Percentiles rank a stretch among this genome's conserved stretches.
Conservation (phyloP, 176 grass and related monocot genomes). For the Triticum turgidum region DNA sequence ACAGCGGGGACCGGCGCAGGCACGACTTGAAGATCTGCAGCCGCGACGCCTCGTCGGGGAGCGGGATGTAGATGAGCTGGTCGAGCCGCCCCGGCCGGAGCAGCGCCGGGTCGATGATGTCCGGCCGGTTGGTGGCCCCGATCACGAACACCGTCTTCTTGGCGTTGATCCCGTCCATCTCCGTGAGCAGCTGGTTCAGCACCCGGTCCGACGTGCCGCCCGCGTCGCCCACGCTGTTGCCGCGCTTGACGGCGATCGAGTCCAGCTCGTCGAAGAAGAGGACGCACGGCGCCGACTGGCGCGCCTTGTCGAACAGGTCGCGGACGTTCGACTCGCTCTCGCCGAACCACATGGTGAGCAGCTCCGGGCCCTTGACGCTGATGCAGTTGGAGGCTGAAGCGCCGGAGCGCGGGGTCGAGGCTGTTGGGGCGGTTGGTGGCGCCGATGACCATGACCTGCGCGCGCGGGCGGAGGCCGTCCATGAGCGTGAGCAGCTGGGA, state of each 20-base stretch:
- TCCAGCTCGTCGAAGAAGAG: slow-evolving; percentile 60
- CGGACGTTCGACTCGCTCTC: slow-evolving; percentile 57
- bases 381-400: slow-evolving; percentile 59
- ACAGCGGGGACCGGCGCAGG: slow-evolving; percentile 29
- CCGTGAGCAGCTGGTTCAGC: slow-evolving; percentile 48
- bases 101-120: slow-evolving; percentile 56
- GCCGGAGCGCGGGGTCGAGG: slow-evolving; percentile 43
- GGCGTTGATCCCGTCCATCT: slow-evolving; percentile 56
- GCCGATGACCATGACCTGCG: slow-evolving; percentile 51
- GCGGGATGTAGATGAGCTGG: slow-evolving; percentile 51
- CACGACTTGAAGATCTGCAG: slow-evolving; percentile 43
- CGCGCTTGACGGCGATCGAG: slow-evolving; percentile 39
- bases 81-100: slow-evolving; percentile 56
- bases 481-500: slow-evolving; percentile 63
- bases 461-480: slow-evolving; percentile 45
- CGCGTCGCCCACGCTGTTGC: slow-evolving; percentile 27
- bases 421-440: slow-evolving; percentile 63
- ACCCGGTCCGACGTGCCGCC: slow-evolving; percentile 36
- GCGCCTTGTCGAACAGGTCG: slow-evolving; percentile 45
- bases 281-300: slow-evolving; percentile 41
- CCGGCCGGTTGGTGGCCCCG: slow-evolving; percentile 52
- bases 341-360: slow-evolving; percentile 57
- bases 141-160: slow-evolving; percentile 55
- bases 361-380: slow-evolving; percentile 55
- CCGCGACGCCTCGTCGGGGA: slow-evolving; percentile 35